Base-by-base conservation (phyloP, 352 stramenopile species). In the Thraustochytrium striatum region DNA sequence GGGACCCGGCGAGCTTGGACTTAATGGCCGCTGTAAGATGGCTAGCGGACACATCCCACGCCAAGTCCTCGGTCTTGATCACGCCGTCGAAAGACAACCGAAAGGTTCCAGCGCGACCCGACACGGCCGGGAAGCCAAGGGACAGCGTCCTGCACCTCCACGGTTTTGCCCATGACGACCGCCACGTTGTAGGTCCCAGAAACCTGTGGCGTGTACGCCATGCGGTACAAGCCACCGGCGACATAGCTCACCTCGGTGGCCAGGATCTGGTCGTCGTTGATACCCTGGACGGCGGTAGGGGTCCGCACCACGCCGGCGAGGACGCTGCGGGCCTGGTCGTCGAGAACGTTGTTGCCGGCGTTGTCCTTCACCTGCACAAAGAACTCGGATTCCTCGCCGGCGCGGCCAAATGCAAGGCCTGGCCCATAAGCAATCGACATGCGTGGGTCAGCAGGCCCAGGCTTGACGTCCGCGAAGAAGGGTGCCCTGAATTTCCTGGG, bases 291-390 rank as follows among this genome's bases (percentile, higher is more conserved):
- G 2, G 83, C 85, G 1, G 38, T 59, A 2, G 87, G 85, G 11
- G 90, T 85, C 30, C 83, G 70, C 19, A 93, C 85, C 43, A 91
- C 86, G 1, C 93, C 35, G 0, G 44, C 21, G 5, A 75, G n/a
- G n/a, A 62, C 28, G 39, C 32, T 52, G 21, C 39, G 0, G 33
- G 19, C 53, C 81, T 89, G 79, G 19, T 32, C 41, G 81, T 61
- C 82, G 7, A 88, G 78, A 35, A 82, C 78, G 81, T 91, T 88
- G 75, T 98, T 98, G 3, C 85, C 86, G 81, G 93, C 95, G 3
- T 86, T 93, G 61, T 98, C 94, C 52, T 95, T 94, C 0, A 91
- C 88, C 78, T 97, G 93, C 72, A 98, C 95, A 2, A 86, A 92
- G 84, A 98, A 97, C 36, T 88, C 90, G 0, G 91, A 91, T 1